phyloP scores from a whole-genome alignment of 2,329 filamentous ascomycete genomes.

The Xylaria hypoxylon region DNA sequence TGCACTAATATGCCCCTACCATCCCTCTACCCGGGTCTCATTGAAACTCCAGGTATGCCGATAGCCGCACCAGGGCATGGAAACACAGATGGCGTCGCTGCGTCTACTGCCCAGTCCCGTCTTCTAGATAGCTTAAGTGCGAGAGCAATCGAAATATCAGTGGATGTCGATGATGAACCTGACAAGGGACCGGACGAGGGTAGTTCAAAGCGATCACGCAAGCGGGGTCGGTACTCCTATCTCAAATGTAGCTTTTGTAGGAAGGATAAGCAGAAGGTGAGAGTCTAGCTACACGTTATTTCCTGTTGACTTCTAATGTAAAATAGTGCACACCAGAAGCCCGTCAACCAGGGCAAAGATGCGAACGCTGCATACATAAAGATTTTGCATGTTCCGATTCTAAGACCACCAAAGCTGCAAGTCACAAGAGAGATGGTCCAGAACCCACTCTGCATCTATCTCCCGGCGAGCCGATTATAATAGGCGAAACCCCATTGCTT shows the following conservation, averaged over 20 bases:
- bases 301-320: neutral
- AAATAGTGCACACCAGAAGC: neutral
- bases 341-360: neutral
- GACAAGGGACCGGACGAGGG: too few relatives aligned
- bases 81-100: too few relatives aligned
- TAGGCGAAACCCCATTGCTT: neutral
- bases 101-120: too few relatives aligned
- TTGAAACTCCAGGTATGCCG: too few relatives aligned
- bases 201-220: neutral
- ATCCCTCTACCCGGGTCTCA: too few relatives aligned
- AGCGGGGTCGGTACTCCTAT: neutral
- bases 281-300: neutral
- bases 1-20: too few relatives aligned
- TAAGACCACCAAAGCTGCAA: neutral
- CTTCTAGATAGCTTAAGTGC: too few relatives aligned
- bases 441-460: neutral
- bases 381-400: neutral
- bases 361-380: neutral
- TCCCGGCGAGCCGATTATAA: neutral
- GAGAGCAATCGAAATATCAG: neutral
- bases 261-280: constrained; percentile 8
- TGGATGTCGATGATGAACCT: too few relatives aligned
- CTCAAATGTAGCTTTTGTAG: constrained; percentile 2
- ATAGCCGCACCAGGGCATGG: too few relatives aligned
- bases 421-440: too few relatives aligned